Conservation (phyloP, 2,329 filamentous ascomycete genomes). For the Epichloe amarillans region DNA sequence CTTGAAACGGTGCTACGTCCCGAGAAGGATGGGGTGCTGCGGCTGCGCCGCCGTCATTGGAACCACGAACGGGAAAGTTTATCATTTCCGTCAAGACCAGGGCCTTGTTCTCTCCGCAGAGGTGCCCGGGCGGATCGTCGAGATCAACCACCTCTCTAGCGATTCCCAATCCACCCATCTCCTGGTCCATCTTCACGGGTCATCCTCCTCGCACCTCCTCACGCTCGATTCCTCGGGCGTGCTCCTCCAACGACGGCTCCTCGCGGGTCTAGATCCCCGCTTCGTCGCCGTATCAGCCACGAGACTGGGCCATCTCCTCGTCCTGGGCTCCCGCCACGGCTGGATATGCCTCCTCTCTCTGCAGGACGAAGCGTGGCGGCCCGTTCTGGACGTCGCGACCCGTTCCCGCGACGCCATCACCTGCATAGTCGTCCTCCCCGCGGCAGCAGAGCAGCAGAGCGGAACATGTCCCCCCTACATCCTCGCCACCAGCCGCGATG, state of each 20-base stretch:
- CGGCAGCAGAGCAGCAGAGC: constrained; percentile 7
- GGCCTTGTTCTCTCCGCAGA: constrained; percentile 21
- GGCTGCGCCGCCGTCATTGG: constrained; percentile 32
- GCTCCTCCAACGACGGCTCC: constrained; percentile 14
- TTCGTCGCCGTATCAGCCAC: constrained; percentile 37
- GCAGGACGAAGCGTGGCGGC: constrained; percentile 14
- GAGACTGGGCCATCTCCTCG: constrained; percentile 25
- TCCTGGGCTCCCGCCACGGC: constrained; percentile 43
- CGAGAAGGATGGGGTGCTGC: constrained; percentile 25
- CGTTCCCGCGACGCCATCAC: constrained; percentile 54
- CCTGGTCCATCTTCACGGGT: constrained; percentile 34
- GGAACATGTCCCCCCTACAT: constrained; percentile 29
- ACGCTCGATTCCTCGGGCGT: constrained; percentile 21
- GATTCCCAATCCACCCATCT: constrained; percentile 17
- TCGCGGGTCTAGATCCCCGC: constrained; percentile 29
- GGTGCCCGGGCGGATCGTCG: constrained; percentile 35
- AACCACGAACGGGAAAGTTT: constrained; percentile 34
- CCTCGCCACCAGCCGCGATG: constrained; percentile 64
- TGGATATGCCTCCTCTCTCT: constrained; percentile 25
- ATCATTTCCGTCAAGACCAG: constrained; percentile 21
- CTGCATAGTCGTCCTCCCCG: constrained; percentile 38
- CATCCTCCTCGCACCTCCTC: constrained; percentile 29
- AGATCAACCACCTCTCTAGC: constrained; percentile 30
- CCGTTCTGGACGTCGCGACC: constrained; percentile 23
- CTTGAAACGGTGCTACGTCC: constrained; percentile 33